Percentiles rank a stretch among this genome's conserved stretches.
These are phyloP conservation scores for Colletotrichum cereale DNA, from an alignment of 2,329 filamentous ascomycete species.

Conservation along the genomic window DNA sequence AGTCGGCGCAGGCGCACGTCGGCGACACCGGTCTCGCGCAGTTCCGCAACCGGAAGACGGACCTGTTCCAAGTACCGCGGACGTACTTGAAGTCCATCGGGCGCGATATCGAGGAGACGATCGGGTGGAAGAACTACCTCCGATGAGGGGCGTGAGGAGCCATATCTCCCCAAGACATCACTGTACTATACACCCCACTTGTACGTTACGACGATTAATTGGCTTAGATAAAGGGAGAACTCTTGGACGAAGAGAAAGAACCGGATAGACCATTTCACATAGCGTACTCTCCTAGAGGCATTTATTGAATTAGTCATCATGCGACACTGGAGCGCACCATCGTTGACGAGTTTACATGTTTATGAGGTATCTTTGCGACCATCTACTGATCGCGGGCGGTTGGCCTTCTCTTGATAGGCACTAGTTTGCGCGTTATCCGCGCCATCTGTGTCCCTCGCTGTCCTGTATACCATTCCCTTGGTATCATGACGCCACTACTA, in stretches of 20 bases:
- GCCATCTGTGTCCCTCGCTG: slow-evolving; percentile 4
- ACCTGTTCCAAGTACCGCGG: not conserved
- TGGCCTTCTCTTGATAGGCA: slow-evolving; percentile 19
- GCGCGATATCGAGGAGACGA: slow-evolving; percentile 23
- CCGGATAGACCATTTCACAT: not conserved
- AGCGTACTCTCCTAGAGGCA: not conserved
- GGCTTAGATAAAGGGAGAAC: not conserved
- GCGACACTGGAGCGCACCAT: not conserved
- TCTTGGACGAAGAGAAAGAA: not conserved
- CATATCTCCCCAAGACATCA: not conserved
- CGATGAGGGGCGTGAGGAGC: not conserved
- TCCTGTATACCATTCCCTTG: slow-evolving; percentile 23
- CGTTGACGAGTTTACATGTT: slow-evolving; percentile 3
- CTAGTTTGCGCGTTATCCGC: not conserved
- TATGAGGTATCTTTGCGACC: slow-evolving; percentile 34
- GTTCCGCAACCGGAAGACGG: slow-evolving; percentile 38
- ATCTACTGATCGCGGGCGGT: slow-evolving; percentile 9
- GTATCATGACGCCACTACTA: slow-evolving; percentile 1
- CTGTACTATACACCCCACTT: not conserved
- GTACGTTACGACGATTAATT: not conserved
- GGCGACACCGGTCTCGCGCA: slow-evolving; percentile 52
- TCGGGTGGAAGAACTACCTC: slow-evolving; percentile 16
- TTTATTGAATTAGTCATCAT: not conserved
- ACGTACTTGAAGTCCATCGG: not conserved
- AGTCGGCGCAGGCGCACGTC: slow-evolving; percentile 41